Percentiles rank a stretch among this genome's conserved stretches.
phyloP scores from a whole-genome alignment of 78 protist genomes.

The Dictyostelium purpureum region DNA sequence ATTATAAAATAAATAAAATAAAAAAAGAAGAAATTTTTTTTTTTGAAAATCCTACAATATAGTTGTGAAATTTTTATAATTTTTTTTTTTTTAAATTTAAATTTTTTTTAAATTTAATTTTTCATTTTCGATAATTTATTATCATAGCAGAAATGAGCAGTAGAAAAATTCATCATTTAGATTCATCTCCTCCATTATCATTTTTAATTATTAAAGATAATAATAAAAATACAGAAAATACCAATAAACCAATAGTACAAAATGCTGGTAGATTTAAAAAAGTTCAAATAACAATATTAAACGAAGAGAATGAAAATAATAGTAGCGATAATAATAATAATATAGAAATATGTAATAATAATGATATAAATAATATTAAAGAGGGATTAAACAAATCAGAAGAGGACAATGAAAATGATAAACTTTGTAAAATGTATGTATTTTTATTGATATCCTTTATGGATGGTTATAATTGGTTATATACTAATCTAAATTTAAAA shows the following conservation, averaged over 20 bases:
- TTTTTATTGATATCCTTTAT: neutral
- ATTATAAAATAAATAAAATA: too few species aligned
- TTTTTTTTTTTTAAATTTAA: too few species aligned
- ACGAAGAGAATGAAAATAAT: neutral
- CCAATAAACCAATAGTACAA: neutral
- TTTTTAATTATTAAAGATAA: neutral
- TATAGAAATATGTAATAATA: too few species aligned
- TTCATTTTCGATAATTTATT: too few species aligned
- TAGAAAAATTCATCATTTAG: slow-evolving; percentile 18
- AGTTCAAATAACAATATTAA: neutral
- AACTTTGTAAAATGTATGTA: slow-evolving; percentile 36
- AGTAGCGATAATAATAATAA: neutral
- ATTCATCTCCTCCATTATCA: neutral
- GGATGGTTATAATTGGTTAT: neutral
- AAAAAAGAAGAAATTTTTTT: too few species aligned
- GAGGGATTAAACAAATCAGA: neutral
- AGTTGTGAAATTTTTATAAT: too few species aligned
- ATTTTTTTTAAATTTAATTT: too few species aligned
- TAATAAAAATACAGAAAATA: neutral
- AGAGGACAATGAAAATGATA: neutral
- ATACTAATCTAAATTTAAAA: neutral
- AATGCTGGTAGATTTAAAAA: neutral
- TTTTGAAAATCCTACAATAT: too few species aligned
- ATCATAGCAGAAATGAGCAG: too few species aligned
- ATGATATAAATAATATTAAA: too few species aligned